Conservation (phyloP, 1,139 yeast species). For the Hemisphaericaspora xylanilytica region DNA sequence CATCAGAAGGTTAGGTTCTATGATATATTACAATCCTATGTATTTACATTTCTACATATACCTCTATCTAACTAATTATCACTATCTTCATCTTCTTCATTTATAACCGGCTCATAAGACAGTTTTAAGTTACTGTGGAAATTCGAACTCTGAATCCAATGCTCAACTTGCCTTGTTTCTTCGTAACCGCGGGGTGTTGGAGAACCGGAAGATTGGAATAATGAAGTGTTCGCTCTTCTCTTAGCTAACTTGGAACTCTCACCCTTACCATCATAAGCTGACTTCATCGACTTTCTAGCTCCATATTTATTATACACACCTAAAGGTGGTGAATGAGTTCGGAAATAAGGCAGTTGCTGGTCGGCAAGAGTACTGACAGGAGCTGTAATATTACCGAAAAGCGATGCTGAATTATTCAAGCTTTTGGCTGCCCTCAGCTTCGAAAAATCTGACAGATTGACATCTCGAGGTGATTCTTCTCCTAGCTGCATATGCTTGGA, state of each 20-base stretch:
- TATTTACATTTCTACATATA: too few relatives aligned
- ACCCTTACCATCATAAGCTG: not conserved
- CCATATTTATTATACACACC: conserved; percentile 22
- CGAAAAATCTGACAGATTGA: conserved; percentile 21
- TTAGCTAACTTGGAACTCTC: not conserved
- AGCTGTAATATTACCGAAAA: not conserved
- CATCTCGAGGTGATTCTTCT: conserved; percentile 8
- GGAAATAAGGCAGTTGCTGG: conserved; percentile 4
- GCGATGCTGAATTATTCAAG: not conserved
- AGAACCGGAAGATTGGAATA: conserved; percentile 3
- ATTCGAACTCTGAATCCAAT: conserved; percentile 11
- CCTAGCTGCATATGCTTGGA: not conserved
- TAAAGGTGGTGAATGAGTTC: conserved; percentile 40
- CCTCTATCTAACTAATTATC: not conserved
- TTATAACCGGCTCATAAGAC: conserved; percentile 23
- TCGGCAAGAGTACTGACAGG: not conserved
- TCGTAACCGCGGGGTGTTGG: conserved; percentile 11
- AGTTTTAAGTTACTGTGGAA: conserved; percentile 9
- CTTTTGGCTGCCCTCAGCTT: conserved; percentile 13
- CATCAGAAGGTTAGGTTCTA: not conserved
- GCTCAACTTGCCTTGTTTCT: conserved; percentile 14
- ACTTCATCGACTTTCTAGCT: conserved; percentile 2
- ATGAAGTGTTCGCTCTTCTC: not conserved
- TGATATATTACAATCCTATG: too few relatives aligned
- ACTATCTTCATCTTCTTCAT: conserved; percentile 27